Conservation (phyloP, 1,139 yeast genomes). For the Pichia sp. region DNA sequence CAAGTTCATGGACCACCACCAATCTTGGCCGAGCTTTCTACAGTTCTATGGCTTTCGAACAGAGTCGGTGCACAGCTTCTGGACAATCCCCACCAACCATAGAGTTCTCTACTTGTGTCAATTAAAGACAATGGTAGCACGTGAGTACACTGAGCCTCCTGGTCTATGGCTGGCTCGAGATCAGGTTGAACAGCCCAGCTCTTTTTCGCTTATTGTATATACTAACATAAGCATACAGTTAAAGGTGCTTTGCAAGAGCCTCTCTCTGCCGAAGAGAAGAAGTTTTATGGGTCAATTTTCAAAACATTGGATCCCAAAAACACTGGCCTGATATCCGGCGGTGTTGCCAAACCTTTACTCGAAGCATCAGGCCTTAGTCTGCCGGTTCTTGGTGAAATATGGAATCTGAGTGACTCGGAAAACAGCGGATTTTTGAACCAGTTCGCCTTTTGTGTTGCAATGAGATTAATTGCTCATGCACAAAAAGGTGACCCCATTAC, state of each 20-base stretch:
- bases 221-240: conserved; percentile 6
- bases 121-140: conserved; percentile 1
- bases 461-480: conserved; percentile 85
- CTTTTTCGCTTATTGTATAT: neutral
- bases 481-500: conserved; percentile 60
- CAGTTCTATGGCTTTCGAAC: neutral
- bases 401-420: conserved; percentile 86
- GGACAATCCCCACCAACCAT: neutral
- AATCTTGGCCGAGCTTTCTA: neutral
- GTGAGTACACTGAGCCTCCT: neutral
- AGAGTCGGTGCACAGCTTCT: neutral
- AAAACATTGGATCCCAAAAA: conserved; percentile 73
- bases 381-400: conserved; percentile 76
- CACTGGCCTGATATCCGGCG: conserved; percentile 85
- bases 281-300: conserved; percentile 69
- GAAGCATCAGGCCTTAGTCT: conserved; percentile 86
- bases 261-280: conserved; percentile 76
- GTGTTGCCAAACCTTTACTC: conserved; percentile 77
- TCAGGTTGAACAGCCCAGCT: neutral
- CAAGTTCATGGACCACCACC: neutral
- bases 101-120: neutral
- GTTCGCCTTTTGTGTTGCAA: conserved; percentile 76
- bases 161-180: neutral
- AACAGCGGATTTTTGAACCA: conserved; percentile 84
- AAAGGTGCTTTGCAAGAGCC: conserved; percentile 28